Base-by-base conservation (phyloP, 2,329 filamentous ascomycete genomes). In the Whalleya microplaca region DNA sequence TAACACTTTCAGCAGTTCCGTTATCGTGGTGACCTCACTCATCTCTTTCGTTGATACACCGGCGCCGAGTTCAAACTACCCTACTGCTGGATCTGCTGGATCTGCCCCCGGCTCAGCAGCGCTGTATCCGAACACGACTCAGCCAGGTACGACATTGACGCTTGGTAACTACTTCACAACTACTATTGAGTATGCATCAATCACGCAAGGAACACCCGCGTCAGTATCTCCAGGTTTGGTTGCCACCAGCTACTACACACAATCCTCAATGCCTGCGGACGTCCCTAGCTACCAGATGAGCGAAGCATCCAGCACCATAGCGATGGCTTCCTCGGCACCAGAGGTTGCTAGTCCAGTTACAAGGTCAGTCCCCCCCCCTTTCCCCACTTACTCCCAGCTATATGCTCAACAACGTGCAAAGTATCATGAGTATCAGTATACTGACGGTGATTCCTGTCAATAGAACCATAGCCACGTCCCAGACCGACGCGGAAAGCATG, bases 281-380 rank as follows among this genome's bases (percentile, higher is more conserved):
- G 64, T 67, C 27, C 64, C 68, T 10, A 70, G 65, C 50, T 71
- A 69, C 42, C 56, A 62, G 23, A 67, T 65, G 62, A 71, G 62
- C 47, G 59, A 63, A 32, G 45, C 27, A 2, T 54, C 51, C 2
- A 64, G 64, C 47, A 70, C 65, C 20, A 18, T 58, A 16, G 65
- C 49, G 20, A 62, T 64, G 47, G 44, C 21, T 1, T 19, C 58
- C 2, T 47, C 46, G 14, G 51, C 57, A 0, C 55, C 57, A 14
- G 55, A 55, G 18, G 43, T 41, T 19, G 45, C 48, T 23, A 53
- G 55, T 23, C 20, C 57, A n/a, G 52, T 43, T 51, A 45, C 63
- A 37, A 64, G 58, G 66, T 70, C 47, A 65, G 67, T 67, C 55
- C 12, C 43, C 27, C 19, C 47, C 18, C 45, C 52, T 55, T 46